Percentiles rank a stretch among this genome's conserved stretches.
These are phyloP conservation scores for Mimosa pudica DNA, from an alignment of 306 rosid species.

Conservation along the genomic window DNA sequence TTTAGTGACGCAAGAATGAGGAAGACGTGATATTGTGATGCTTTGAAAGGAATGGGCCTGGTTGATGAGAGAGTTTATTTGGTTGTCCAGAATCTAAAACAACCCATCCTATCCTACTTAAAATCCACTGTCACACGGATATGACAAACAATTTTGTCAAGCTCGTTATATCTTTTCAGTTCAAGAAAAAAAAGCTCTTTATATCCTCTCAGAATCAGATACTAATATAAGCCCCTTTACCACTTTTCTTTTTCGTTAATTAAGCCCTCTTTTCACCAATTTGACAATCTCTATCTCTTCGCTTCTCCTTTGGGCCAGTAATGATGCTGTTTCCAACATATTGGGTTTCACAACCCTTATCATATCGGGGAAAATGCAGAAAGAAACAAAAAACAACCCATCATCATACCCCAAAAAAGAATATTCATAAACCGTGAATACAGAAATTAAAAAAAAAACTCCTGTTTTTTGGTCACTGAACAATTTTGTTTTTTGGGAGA, in stretches of 20 bases:
- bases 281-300: background rate
- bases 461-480: no score
- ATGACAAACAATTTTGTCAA: background rate
- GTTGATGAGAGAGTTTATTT: background rate
- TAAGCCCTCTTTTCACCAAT: background rate
- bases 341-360: background rate
- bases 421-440: background rate
- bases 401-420: no score
- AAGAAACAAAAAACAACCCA: no score
- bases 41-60: background rate
- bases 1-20: background rate
- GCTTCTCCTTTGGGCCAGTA: background rate
- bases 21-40: background rate
- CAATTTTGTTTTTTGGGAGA: no score
- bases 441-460: no score
- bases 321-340: background rate
- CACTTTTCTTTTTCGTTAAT: no score
- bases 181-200: background rate
- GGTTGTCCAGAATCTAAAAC: background rate
- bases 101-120: background rate
- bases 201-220: background rate
- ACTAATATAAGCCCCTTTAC: background rate
- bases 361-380: background rate
- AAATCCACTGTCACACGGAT: background rate
- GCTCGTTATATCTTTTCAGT: background rate